Conservation (phyloP, 1,284 basidiomycete genomes). For the Malassezia psittaci region DNA sequence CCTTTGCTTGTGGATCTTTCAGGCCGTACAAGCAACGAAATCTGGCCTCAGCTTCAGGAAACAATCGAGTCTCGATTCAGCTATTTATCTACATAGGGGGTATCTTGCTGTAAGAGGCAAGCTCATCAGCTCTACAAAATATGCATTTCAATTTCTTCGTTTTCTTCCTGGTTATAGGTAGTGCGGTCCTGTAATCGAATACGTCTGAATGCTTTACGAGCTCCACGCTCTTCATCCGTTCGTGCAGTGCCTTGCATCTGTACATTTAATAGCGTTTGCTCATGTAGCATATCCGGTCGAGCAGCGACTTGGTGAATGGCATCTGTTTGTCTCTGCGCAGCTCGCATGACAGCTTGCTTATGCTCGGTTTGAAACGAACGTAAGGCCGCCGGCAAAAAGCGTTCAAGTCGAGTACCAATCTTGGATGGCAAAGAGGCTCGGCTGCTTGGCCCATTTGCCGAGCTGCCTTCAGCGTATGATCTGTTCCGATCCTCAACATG, state of each 20-base stretch:
- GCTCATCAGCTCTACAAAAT: not conserved
- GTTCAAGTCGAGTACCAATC: not conserved
- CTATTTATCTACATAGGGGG: not conserved
- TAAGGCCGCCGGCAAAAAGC: not conserved
- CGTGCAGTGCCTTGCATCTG: not conserved
- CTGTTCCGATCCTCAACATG: too few relatives aligned
- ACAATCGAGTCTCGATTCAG: not conserved
- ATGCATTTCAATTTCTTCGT: not conserved
- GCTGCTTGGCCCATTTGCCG: too few relatives aligned
- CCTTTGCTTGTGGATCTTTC: constrained; percentile 58
- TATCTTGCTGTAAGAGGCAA: not conserved
- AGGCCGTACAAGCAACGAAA: constrained; percentile 79
- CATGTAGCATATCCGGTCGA: not conserved
- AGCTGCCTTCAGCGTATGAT: too few relatives aligned
- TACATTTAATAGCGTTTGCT: not conserved
- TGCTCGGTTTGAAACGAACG: not conserved
- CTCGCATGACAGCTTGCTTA: not conserved
- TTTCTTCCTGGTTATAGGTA: not conserved
- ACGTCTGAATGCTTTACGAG: not conserved
- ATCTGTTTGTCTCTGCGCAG: not conserved
- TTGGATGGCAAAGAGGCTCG: too few relatives aligned
- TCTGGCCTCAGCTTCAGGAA: constrained; percentile 69
- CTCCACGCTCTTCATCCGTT: not conserved
- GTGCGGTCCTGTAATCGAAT: constrained; percentile 7
- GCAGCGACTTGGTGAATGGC: not conserved